Conservation (phyloP, 2,329 filamentous ascomycete genomes). For the Aspergillus nomiae region DNA sequence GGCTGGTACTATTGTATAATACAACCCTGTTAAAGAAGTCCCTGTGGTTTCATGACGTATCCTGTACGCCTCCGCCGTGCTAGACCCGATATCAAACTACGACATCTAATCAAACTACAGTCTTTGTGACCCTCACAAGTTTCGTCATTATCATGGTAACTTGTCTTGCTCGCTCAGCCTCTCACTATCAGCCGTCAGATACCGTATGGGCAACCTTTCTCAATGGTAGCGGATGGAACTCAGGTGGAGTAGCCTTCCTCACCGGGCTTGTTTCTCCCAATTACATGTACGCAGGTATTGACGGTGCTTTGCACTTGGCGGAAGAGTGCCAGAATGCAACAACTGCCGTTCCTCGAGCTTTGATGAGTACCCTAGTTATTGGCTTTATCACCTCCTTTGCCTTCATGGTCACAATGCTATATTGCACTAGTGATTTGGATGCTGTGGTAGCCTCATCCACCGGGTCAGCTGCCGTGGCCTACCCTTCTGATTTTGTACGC, state of each 20-base stretch:
- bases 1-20: conserved; percentile 23
- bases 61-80: conserved; percentile 22
- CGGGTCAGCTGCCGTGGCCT: conserved; percentile 18
- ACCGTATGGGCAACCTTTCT: conserved; percentile 24
- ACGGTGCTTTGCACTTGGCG: conserved; percentile 37
- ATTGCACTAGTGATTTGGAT: conserved; percentile 31
- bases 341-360: conserved; percentile 32
- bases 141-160: conserved; percentile 1
- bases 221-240: conserved; percentile 36
- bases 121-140: background rate
- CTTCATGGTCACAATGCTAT: conserved; percentile 36
- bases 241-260: conserved; percentile 39
- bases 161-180: background rate
- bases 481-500: background rate
- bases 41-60: conserved; percentile 19
- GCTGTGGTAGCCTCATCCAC: conserved; percentile 21
- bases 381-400: conserved; percentile 30
- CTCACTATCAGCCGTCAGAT: background rate
- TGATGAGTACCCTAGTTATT: conserved; percentile 31
- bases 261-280: conserved; percentile 43
- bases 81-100: background rate
- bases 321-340: conserved; percentile 40
- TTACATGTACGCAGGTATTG: conserved; percentile 40
- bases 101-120: background rate
- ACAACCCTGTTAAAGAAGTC: conserved; percentile 17